Conservation (phyloP, 176 grass and related monocot genomes). For the Aechmea fasciata region DNA sequence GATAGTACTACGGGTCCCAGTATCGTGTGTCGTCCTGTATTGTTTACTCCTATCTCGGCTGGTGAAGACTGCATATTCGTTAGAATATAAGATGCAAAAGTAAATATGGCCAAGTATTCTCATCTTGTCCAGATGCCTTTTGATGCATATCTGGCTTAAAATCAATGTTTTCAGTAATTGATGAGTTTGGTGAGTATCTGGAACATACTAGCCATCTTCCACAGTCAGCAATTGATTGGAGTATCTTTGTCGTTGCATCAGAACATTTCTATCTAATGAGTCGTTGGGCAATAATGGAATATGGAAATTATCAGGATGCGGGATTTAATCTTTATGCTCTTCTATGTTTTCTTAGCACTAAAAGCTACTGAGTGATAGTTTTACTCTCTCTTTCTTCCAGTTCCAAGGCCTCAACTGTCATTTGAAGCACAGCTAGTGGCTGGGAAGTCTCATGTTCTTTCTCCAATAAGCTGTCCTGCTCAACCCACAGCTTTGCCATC, state of each 20-base stretch:
- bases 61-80: too few relatives aligned
- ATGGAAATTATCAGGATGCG: neutral
- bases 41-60: too few relatives aligned
- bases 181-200: neutral
- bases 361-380: slow-evolving; percentile 15
- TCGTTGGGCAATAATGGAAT: too few relatives aligned
- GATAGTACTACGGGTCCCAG: too few relatives aligned
- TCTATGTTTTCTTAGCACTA: neutral
- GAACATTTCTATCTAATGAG: neutral
- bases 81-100: too few relatives aligned
- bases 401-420: slow-evolving; percentile 78
- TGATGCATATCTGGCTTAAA: neutral
- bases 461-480: slow-evolving; percentile 53
- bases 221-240: too few relatives aligned
- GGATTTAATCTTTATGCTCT: slow-evolving; percentile 11
- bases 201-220: too few relatives aligned
- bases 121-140: too few relatives aligned
- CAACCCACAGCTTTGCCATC: slow-evolving; percentile 26
- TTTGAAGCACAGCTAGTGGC: slow-evolving; percentile 93
- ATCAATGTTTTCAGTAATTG: slow-evolving; percentile 1
- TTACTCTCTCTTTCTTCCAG: slow-evolving; percentile 30
- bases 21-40: too few relatives aligned
- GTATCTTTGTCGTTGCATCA: too few relatives aligned
- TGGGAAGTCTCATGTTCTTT: slow-evolving; percentile 66
- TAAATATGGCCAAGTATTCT: too few relatives aligned